Base-by-base conservation (phyloP, 306 rosid species). In the Aeschynomene evenia region DNA sequence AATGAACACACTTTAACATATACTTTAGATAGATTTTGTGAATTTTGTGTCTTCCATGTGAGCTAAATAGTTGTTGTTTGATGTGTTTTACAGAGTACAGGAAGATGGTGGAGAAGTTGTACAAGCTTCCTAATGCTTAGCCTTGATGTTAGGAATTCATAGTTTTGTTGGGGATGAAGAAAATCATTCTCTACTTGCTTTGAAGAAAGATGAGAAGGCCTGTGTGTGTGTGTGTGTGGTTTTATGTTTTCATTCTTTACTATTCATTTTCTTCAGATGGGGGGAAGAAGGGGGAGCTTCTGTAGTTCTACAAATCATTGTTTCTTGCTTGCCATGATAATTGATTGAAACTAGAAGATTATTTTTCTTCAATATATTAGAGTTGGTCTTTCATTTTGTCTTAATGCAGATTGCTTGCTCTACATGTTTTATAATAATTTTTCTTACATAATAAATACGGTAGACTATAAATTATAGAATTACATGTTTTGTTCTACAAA, bases 71-170 rank as follows among this genome's bases (percentile, higher is more conserved):
- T 34, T 36, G 33, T 14, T 31, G 53, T 76, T 60, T 31, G 14
- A 1, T 60, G 39, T 76, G 31, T 22, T 29, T 3, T 77, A 58
- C 92, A 92, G 98, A 89, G 29, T 92, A 92, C 75, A 80, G 95
- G 74, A 92, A 87, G 88, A 88, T 84, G 98, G 96, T 92, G 77
- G 96, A 86, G 89, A 92, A 88, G 84, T 37, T 85, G 81, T 84
- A 87, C 91, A 92, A 89, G 77, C 64, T 79, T 56, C 82, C 90
- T 43, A 73, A 7, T 20, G 88, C 91, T 71, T 84, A 79, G 64
- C 7, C 28, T 75, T 71, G 63, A 33, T n/a, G n/a, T 33, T 31
- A 7, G 26, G 62, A 67, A 14, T 40, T 69, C 50, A 6, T 20
- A 31, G 36, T 28, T 15, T 7, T 48, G 22, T 43, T 9, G 28